Conservation (phyloP, 169 alveolate genomes). For the Plasmodium gallinaceum region DNA sequence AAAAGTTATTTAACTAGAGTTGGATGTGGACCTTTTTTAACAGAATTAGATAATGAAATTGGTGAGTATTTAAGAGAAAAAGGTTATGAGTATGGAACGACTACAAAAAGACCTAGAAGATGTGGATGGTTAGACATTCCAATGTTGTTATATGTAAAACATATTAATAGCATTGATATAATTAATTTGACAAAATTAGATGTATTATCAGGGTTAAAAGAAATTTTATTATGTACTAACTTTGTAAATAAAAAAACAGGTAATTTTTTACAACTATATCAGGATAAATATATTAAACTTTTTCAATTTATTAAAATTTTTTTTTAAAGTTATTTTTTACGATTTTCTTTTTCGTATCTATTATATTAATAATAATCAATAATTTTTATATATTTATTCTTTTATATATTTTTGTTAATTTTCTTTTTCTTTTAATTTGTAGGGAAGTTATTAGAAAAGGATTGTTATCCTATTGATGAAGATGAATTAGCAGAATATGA, state of each 20-base stretch:
- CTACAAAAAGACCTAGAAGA: conserved; percentile 96
- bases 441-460: conserved; percentile 82
- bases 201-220: conserved; percentile 92
- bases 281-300: not conserved
- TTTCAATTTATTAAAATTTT: not conserved
- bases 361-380: not conserved
- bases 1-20: conserved; percentile 97
- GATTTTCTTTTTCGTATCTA: not conserved
- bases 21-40: conserved; percentile 98
- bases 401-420: not conserved
- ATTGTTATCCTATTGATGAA: conserved; percentile 89
- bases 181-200: conserved; percentile 95
- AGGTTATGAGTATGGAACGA: conserved; percentile 96
- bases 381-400: not conserved
- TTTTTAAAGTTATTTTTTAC: too few relatives aligned
- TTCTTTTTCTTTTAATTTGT: not conserved
- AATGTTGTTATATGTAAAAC: conserved; percentile 82
- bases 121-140: conserved; percentile 98
- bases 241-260: conserved; percentile 83
- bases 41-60: conserved; percentile 89
- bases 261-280: conserved; percentile 4
- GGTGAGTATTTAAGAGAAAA: conserved; percentile 87
- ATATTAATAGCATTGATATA: conserved; percentile 87
- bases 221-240: conserved; percentile 88
- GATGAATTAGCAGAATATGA: conserved; percentile 87